Evolutionary conservation across 139 green algal genomes (phyloP), one percentile per base, ranked within the genome.

Genomic region (Nannochloris sp.): DNA sequence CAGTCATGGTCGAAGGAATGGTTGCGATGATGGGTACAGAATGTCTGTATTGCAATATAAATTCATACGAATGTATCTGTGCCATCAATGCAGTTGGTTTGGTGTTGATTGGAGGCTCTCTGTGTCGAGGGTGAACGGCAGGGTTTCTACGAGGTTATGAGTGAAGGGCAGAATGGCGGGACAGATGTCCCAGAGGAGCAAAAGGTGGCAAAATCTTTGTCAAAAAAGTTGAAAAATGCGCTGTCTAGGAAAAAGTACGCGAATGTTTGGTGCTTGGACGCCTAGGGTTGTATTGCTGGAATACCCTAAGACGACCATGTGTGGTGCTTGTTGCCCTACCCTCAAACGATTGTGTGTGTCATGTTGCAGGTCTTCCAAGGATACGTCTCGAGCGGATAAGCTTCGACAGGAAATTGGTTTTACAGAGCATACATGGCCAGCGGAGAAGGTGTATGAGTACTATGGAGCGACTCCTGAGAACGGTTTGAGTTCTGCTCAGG

Each of bases 361-460:
- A 27, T 27, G 19, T 6, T 27, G 50, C 50, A 58, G 23, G 23
- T 58, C 55, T 44, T 61, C 55, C 19, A 61, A 61, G n/a, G 55
- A 61, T 9, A 31, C 16, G 18, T 75, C 68, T 7, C 61, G 68
- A 4, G 49, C 68, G 25, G 68, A 75, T 0, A 60, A 60, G 44
- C 61, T 75, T 9, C 62, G 68, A 9, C 57, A 75, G n/a, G 68
- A 75, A 19, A 66, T 75, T 16, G 68, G 66, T 18, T 75, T 75
- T 44, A 75, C 61, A 23, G 68, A 75, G 51, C 68, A 75, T 54
- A 75, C 68, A 9, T 75, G 68, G 68, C 68, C 68, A 9, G 46
- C 51, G n/a, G 71, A 87, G 21, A 68, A 79, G 25, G 60, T 87
- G 4, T 80, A 76, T 12, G 58, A 70, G n/a, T 61, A 80, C 15